These are phyloP conservation scores for Russula sp. DNA, from an alignment of 768 basidiomycete genomes.

Conservation along the genomic window DNA sequence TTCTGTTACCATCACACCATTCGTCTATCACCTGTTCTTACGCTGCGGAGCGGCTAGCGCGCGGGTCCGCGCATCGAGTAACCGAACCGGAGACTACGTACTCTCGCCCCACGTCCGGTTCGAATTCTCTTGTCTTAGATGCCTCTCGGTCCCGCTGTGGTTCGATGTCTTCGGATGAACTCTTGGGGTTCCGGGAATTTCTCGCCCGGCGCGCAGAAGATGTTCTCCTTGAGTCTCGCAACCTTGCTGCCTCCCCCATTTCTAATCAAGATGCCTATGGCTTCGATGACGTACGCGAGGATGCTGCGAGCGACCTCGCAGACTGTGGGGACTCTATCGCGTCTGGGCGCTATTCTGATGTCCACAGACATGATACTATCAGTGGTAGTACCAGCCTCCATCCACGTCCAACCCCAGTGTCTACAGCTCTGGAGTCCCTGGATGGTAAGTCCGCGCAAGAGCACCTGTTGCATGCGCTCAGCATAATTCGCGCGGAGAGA, in stretches of 20 bases:
- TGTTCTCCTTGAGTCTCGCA: background rate
- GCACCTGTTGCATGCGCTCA: slow-evolving; percentile 3
- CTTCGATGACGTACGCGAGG: background rate
- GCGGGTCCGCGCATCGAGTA: background rate
- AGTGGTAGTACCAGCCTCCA: background rate
- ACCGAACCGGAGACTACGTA: background rate
- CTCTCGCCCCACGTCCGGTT: background rate
- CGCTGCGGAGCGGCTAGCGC: background rate
- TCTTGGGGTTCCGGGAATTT: slow-evolving; percentile 10
- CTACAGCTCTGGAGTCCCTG: background rate
- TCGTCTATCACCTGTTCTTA: background rate
- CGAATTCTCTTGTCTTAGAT: background rate
- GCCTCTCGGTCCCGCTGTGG: background rate
- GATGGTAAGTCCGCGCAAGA: slow-evolving; percentile 1
- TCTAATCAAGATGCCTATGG: background rate
- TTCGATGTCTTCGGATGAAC: slow-evolving; percentile 16
- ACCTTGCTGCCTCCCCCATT: background rate
- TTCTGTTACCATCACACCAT: background rate
- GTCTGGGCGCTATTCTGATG: background rate
- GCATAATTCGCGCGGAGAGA: background rate
- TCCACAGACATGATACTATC: background rate
- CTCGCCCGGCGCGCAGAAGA: slow-evolving; percentile 15
- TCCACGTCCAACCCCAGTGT: background rate
- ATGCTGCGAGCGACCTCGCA: slow-evolving; percentile 17
- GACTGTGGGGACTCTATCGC: slow-evolving; percentile 14